Base-by-base conservation (phyloP, 257 asterid species). In the Phtheirospermum japonicum region DNA sequence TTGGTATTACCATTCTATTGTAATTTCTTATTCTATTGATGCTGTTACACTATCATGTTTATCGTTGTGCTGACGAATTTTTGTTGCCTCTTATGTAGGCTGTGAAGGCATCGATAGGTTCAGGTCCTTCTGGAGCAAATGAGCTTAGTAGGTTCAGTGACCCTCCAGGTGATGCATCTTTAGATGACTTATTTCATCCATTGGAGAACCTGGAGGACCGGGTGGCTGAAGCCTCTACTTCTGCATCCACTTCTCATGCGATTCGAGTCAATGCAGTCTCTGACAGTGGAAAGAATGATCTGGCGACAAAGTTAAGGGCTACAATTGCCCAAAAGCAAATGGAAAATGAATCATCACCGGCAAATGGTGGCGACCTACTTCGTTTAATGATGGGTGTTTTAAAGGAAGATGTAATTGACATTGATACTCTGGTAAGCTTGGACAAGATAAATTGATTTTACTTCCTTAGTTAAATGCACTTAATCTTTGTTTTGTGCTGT, bases 111-210 rank as follows among this genome's bases (percentile, higher is more conserved):
- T 68, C 86, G 60, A 36, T 72, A 42, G 52, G 46, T 70, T 68
- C 83, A 9, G 81, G 80, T 64, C 87, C 75, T 70, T 68, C 83
- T 7, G 81, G 80, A 66, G 88, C 75, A 63, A 82, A 82, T 56
- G 99, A 87, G 74, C 88, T 93, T 57, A 89, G 87, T 64, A 87
- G 80, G 75, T 93, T 89, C 77, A 89, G 97, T 81, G 97, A 93
- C 68, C 78, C 95, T 66, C 97, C 99, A 17, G 96, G 85, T 65
- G 99, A 93, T 76, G 92, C 97, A 63, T 83, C 90, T 59, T 77
- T 85, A 83, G 99, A 89, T 61, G 99, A 93, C 73, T 80, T 93
- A 70, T 89, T 93, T 77, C 96, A 83, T 75, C 97, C 95, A 23
- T 66, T 82, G 62, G 95, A 85, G 65, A 77, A 73, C 72, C 70